These are phyloP conservation scores for Blastomyces parvus DNA, from an alignment of 2,329 filamentous ascomycete genomes.

Conservation along the genomic window DNA sequence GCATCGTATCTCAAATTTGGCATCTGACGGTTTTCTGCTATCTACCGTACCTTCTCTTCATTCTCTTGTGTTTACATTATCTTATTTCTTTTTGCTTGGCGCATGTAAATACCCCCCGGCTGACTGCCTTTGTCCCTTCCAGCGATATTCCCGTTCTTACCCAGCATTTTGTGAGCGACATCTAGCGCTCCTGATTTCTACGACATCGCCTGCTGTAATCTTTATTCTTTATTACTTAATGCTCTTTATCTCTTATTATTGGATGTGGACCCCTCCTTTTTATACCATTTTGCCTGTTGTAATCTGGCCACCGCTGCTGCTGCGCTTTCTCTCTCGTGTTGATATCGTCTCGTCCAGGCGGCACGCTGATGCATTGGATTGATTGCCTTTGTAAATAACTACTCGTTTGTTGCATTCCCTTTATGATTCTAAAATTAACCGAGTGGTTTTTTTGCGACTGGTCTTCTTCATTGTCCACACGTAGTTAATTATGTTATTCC, in stretches of 20 bases:
- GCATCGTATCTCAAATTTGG: background rate
- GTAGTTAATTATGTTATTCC: no score
- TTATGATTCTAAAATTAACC: no score
- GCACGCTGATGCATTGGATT: no score
- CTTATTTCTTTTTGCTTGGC: background rate
- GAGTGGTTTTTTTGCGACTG: no score
- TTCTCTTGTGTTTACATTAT: background rate
- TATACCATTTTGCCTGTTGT: background rate
- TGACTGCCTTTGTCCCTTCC: background rate
- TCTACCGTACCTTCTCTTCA: background rate
- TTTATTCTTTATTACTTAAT: background rate
- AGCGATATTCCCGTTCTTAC: background rate
- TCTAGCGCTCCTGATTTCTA: background rate
- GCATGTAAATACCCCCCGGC: background rate
- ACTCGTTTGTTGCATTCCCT: no score
- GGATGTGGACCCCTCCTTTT: no score
- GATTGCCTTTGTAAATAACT: no score
- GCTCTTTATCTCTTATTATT: background rate
- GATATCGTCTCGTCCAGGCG: no score
- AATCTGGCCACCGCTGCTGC: background rate
- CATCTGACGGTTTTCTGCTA: background rate
- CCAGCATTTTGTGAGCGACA: background rate
- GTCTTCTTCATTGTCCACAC: no score
- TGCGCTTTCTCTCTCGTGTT: background rate
- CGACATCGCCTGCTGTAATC: background rate